phyloP scores from a whole-genome alignment of 345 rosid genomes.

The Eucalyptus tenuipes region DNA sequence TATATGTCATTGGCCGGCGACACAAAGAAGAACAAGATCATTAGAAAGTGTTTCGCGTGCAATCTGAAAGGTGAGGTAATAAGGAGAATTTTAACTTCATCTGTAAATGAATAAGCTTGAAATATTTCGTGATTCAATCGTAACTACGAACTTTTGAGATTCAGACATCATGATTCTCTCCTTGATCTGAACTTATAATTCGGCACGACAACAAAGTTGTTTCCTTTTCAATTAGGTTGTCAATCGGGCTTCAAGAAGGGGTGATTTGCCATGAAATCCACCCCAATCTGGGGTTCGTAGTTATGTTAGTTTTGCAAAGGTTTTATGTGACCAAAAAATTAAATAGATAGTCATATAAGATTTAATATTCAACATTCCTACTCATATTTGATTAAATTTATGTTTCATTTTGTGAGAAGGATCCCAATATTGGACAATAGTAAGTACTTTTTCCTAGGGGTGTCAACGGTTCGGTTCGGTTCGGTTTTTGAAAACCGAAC shows the following conservation, averaged over 20 bases:
- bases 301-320: neutral
- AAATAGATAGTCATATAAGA: neutral
- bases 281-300: neutral
- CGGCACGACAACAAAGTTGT: neutral
- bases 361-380: neutral
- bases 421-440: neutral
- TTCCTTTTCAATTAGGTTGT: neutral
- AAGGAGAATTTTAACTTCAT: neutral
- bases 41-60: neutral
- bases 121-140: neutral
- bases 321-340: neutral
- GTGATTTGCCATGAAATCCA: neutral
- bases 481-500: too few species aligned
- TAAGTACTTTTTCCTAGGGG: neutral
- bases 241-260: neutral
- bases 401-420: neutral
- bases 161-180: neutral
- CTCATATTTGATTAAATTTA: neutral
- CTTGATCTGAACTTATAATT: neutral
- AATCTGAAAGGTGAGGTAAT: neutral
- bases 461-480: too few species aligned
- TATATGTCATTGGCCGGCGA: neutral
- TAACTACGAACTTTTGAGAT: neutral
- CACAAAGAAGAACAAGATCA: neutral
- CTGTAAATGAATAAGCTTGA: neutral